phyloP scores from a whole-genome alignment of 2,329 filamentous ascomycete species.

The Fusarium sp. region DNA sequence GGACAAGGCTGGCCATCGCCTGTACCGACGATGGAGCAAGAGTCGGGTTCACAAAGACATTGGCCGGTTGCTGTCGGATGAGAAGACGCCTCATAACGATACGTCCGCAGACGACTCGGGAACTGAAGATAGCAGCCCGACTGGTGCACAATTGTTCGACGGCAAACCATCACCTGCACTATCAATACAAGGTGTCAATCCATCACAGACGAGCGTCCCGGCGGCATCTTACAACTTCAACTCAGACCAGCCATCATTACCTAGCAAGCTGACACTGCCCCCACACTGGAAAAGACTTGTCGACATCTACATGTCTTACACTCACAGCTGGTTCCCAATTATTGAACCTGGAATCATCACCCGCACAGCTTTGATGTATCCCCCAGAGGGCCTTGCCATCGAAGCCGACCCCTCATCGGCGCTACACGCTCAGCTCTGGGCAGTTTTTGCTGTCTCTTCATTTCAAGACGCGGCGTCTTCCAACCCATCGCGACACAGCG shows the following conservation, averaged over 20 bases:
- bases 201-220: slow-evolving; percentile 13
- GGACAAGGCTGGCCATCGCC: slow-evolving; percentile 61
- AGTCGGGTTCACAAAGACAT: slow-evolving; percentile 70
- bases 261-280: slow-evolving; percentile 53
- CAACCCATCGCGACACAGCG: background rate
- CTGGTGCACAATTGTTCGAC: slow-evolving; percentile 28
- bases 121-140: slow-evolving; percentile 42
- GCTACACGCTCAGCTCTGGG: slow-evolving; percentile 67
- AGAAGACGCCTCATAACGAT: slow-evolving; percentile 45
- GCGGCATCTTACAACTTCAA: slow-evolving; percentile 5
- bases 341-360: slow-evolving; percentile 72
- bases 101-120: slow-evolving; percentile 48
- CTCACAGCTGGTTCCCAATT: slow-evolving; percentile 80
- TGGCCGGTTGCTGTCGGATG: slow-evolving; percentile 66
- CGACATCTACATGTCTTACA: slow-evolving; percentile 79
- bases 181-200: slow-evolving; percentile 20
- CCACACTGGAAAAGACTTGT: slow-evolving; percentile 68
- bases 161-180: slow-evolving; percentile 33
- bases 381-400: slow-evolving; percentile 45
- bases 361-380: slow-evolving; percentile 55
- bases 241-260: background rate
- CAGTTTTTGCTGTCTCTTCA: slow-evolving; percentile 65
- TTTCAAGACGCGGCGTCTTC: slow-evolving; percentile 56
- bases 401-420: slow-evolving; percentile 45
- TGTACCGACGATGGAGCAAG: slow-evolving; percentile 71